Evolutionary conservation across 2,329 filamentous ascomycete genomes (phyloP), one percentile per base, ranked within the genome.

Genomic region (Cladosporium austrohemisphaericum): DNA sequence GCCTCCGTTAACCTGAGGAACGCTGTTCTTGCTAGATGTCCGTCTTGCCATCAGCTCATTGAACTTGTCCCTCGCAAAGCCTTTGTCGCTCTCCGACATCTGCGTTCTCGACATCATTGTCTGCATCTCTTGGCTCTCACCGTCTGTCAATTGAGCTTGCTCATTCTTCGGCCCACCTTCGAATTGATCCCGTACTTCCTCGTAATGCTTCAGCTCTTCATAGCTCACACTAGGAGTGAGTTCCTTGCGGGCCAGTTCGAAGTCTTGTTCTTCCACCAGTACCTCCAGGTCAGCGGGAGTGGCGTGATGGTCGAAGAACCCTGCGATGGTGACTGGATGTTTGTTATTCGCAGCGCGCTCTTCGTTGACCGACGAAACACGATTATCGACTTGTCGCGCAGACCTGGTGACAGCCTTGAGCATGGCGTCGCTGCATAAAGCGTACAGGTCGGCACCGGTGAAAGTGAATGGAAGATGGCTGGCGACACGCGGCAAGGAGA

Each of bases 351-450:
- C 37, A 45, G 62, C 51, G 45, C 61, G 54, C 2, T 66, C 68
- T 2, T 71, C 66, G 60, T 88, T 88, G 66, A 95, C 75, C 4
- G 77, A 75, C 18, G 79, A 78, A 57, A 98, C 86, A 68, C 93
- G 93, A 43, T 80, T 76, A 65, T 98, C 93, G 2, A 97, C 91
- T 2, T 81, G 76, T 1, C 82, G 79, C 2, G 93, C 90, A 65
- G 94, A 88, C 4, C 93, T 83, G 2, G 93, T 98, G 51, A 98
- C 92, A 16, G 93, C 93, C 68, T 98, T 97, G 58, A 98, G 85
- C 93, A 98, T 98, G 44, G 93, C 90, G 68, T 98, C 93, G 35
- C 90, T 95, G 73, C 92, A 97, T 16, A 98, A 78, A 1, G 93
- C 93, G 69, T 98, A 98, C 64, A 98, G 85, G 71, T 98, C 93